Percentiles rank a stretch among this genome's conserved stretches.
Evolutionary conservation across 1,284 basidiomycete genomes (phyloP).

Genomic region (Melampsora larici-populina): DNA sequence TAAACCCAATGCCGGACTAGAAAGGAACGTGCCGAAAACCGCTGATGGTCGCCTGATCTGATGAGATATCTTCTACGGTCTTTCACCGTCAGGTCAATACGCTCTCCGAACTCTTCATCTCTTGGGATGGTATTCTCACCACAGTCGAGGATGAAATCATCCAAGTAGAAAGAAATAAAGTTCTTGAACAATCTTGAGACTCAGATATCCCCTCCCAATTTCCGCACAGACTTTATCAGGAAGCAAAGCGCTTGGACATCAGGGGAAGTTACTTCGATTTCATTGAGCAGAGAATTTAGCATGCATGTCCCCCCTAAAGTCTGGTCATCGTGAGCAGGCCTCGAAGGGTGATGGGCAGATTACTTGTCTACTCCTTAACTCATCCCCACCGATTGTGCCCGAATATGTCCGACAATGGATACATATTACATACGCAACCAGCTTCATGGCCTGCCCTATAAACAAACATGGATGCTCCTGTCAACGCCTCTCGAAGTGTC

Average conservation of each 20-base stretch:
- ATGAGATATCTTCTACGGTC: not conserved
- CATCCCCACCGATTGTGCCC: not conserved
- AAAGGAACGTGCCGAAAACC: not conserved
- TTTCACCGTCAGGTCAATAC: conserved; percentile 46
- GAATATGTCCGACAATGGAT: not conserved
- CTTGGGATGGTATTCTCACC: conserved; percentile 48
- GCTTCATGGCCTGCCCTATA: not conserved
- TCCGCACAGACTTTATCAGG: too few species aligned
- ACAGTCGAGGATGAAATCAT: conserved; percentile 47
- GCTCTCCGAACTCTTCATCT: conserved; percentile 50
- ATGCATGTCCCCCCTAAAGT: not conserved
- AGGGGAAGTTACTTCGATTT: not conserved
- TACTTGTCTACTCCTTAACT: not conserved
- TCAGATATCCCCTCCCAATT: conserved; percentile 12
- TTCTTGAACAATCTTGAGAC: conserved; percentile 6
- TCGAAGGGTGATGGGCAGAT: not conserved
- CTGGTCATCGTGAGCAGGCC: not conserved
- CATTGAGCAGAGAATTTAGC: not conserved
- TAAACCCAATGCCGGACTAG: not conserved
- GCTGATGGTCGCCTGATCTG: not conserved
- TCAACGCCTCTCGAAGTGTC: not conserved
- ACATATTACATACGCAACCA: not conserved
- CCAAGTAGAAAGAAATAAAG: conserved; percentile 45
- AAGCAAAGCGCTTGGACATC: not conserved
- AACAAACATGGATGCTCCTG: not conserved